Conservation (phyloP, 192 early-diverging fungal genomes). For the Borealophlyctis nickersoniae region DNA sequence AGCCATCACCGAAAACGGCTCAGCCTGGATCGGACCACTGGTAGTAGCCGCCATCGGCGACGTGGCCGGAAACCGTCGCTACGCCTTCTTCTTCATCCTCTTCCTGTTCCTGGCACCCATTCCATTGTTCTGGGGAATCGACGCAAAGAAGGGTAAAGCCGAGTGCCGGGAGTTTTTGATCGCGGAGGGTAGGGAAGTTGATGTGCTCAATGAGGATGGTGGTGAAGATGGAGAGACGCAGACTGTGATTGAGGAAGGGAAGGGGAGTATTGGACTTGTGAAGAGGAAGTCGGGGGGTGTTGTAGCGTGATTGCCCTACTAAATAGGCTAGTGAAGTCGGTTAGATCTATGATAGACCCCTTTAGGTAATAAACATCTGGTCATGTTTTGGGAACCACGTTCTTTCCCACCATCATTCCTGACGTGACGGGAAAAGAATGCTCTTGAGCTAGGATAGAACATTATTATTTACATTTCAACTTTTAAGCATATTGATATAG, state of each 20-base stretch:
- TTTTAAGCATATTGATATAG: no score
- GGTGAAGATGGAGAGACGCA: not conserved
- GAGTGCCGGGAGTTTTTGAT: slow-evolving; percentile 34
- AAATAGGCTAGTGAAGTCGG: not conserved
- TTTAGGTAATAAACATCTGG: no score
- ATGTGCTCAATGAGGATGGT: not conserved
- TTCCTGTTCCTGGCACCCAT: slow-evolving; percentile 52
- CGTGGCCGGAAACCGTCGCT: slow-evolving; percentile 47
- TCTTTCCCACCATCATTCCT: no score
- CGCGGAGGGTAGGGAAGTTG: slow-evolving; percentile 3
- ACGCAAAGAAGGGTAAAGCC: slow-evolving; percentile 54
- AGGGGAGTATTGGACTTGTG: not conserved
- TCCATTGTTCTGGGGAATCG: slow-evolving; percentile 48
- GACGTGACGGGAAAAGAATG: no score
- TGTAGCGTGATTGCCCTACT: no score
- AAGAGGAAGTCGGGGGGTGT: no score
- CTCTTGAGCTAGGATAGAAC: no score
- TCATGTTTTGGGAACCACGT: no score
- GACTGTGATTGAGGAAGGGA: not conserved
- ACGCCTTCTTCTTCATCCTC: slow-evolving; percentile 55
- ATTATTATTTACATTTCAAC: no score
- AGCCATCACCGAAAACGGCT: slow-evolving; percentile 61
- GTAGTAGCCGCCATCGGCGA: slow-evolving; percentile 63
- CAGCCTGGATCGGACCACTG: slow-evolving; percentile 67
- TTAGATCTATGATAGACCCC: no score